Evolutionary conservation across 106 monocot species (phyloP), one percentile per base, ranked within the genome.

Genomic region (Acorus gramineus): DNA sequence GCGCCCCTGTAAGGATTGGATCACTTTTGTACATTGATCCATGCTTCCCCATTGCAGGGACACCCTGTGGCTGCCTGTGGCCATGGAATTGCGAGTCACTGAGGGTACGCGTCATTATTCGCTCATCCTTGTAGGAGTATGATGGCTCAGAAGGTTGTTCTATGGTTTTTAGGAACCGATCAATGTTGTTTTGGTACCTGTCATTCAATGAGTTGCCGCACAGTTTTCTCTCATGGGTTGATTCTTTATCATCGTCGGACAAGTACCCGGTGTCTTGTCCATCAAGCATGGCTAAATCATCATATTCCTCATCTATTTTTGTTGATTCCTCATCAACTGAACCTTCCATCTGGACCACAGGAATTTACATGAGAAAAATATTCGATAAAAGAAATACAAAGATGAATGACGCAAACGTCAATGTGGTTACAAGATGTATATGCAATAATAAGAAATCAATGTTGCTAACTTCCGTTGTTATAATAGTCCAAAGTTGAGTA

Each of bases 271-370:
- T 68, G 50, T 78, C 68, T 52, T 62, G 55, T 9, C 52, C 56
- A 61, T 85, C 85, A 13, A 55, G 63, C 80, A 73, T 71, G 44
- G 70, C 77, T 13, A 80, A 62, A 46, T 84, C 80, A 3, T 84
- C 84, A 50, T 80, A 84, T 59, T 84, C 84, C 11, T 84, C 84
- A 6, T 84, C 84, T 7, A 69, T 73, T 28, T 77, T 80, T 52
- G 66, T 77, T 8, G 76, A 84, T 42, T 84, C 63, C 56, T 84
- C 84, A 52, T 84, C 84, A 2, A 84, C 77, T 3, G 84, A 84
- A 3, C 84, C 84, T 48, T 72, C 84, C 63, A 80, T 56, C 80
- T 84, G 74, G 3, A 6, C 55, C 3, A 10, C 8, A 55, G 4
- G 55, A 11, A 4, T 8, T 4, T 10, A 13, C 11, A 10, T 1